Base-by-base conservation (phyloP, 768 basidiomycete species). In the Coprinellus aureogranulatus region DNA sequence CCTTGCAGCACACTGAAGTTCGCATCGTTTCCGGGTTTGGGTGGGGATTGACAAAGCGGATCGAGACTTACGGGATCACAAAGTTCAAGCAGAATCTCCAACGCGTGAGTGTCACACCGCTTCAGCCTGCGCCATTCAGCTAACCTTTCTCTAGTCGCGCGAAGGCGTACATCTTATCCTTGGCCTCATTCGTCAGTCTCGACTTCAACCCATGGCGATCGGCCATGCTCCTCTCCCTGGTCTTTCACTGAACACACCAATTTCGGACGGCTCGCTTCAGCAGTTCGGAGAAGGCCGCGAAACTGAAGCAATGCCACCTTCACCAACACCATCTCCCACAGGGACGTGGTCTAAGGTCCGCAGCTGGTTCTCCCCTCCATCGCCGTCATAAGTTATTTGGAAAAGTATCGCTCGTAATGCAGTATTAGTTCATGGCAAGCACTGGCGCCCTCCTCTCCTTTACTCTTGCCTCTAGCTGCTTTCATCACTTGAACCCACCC, bases 71-170 rank as follows among this genome's bases (percentile, higher is more conserved):
- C 63, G 94, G 92, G 20, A 71, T 94, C 53, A 85, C 84, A 11
- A 85, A 83, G 60, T 94, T 96, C 76, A 92, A 94, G 70, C 83
- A 87, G 18, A 91, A 97, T 66, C 77, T 95, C 50, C 92, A 95
- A 71, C 81, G 85, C 65, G 94, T 89, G 68, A 54, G 47, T 26
- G 37, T 49, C 25, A 51, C 41, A 27, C 52, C 27, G n/a, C n/a
- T n/a, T n/a, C 30, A 42, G 37, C 44, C 41, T 54, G 34, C 53
- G 41, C 16, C 41, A 45, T 50, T 54, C 48, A 50, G 49, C 62
- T 47, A 49, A 23, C 16, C 30, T 16, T 30, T 4, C 37, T 55
- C n/a, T 60, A 92, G 91, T 93, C 90, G 64, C 89, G 91, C 44
- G 89, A 92, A 71, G 94, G 94, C 5, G 88, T 97, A 59, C 86